phyloP scores from a whole-genome alignment of 2,329 filamentous ascomycete species.

The Claviceps capensis region DNA sequence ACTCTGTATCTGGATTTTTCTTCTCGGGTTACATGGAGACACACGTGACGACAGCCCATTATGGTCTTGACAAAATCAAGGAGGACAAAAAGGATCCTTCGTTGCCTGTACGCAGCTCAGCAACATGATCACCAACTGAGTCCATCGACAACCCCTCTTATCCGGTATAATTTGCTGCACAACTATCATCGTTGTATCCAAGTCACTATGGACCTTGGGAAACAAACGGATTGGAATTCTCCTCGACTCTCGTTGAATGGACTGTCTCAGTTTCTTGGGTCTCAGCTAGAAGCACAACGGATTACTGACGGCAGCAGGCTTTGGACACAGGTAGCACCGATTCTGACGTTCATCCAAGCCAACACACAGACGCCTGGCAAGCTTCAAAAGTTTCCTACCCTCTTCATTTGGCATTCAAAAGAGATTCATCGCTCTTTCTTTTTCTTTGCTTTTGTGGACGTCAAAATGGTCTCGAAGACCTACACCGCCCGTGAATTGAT shows the following conservation, averaged over 20 bases:
- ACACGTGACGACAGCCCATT: constrained; percentile 4
- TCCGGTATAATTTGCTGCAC: constrained; percentile 19
- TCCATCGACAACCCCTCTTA: constrained; percentile 14
- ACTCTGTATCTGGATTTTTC: background rate
- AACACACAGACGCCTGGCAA: constrained; percentile 9
- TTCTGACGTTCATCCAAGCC: constrained; percentile 21
- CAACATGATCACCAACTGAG: constrained; percentile 25
- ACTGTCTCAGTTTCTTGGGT: constrained; percentile 14
- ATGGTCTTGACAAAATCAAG: constrained; percentile 16
- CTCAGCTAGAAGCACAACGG: constrained; percentile 14
- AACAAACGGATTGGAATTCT: constrained; percentile 15
- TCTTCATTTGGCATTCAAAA: constrained; percentile 25
- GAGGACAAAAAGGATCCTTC: constrained; percentile 23
- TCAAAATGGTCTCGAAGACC: constrained; percentile 27
- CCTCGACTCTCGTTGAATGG: constrained; percentile 6
- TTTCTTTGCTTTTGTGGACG: constrained; percentile 25
- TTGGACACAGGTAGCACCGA: constrained; percentile 17
- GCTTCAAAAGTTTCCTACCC: constrained; percentile 19
- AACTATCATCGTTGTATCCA: constrained; percentile 17
- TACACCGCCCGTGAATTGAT: constrained; percentile 34
- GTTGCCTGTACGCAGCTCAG: constrained; percentile 18
- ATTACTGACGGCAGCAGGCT: constrained; percentile 18
- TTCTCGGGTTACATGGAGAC: constrained; percentile 1
- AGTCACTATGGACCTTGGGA: constrained; percentile 14
- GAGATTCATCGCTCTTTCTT: constrained; percentile 23